phyloP scores from a whole-genome alignment of 1,284 basidiomycete genomes.

The Hypsizygus ulmarius region DNA sequence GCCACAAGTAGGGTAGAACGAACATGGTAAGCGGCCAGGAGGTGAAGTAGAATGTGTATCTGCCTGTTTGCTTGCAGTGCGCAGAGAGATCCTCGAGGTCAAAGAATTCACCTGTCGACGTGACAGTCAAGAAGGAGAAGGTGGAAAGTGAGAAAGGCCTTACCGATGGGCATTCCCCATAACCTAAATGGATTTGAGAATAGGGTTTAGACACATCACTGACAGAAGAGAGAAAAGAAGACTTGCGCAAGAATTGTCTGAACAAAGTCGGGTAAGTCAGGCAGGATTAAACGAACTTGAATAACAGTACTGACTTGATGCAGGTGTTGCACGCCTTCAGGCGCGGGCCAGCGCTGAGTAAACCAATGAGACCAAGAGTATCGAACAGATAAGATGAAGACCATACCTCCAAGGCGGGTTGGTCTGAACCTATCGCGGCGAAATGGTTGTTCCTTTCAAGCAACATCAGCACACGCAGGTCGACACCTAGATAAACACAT shows the following conservation, averaged over 20 bases:
- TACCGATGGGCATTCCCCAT: slow-evolving; percentile 70
- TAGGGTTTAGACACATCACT: background rate
- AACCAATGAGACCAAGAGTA: background rate
- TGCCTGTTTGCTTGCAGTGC: slow-evolving; percentile 49
- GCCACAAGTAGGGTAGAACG: background rate
- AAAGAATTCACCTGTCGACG: slow-evolving; percentile 57
- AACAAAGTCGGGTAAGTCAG: background rate
- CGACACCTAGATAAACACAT: slow-evolving; percentile 12
- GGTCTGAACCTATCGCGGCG: slow-evolving; percentile 68
- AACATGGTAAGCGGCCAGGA: slow-evolving; percentile 70
- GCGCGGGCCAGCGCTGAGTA: slow-evolving; percentile 55
- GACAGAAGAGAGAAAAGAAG: background rate
- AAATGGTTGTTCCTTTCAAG: slow-evolving; percentile 71
- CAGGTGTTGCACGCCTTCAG: slow-evolving; percentile 40
- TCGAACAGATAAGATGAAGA: slow-evolving; percentile 5
- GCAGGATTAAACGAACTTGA: background rate
- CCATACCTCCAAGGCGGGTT: slow-evolving; percentile 62
- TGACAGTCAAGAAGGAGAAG: background rate
- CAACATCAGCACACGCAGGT: background rate
- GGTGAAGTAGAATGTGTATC: slow-evolving; percentile 69
- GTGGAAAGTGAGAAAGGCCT: background rate
- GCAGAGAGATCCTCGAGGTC: slow-evolving; percentile 60
- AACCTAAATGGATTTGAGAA: slow-evolving; percentile 34
- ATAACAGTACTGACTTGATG: slow-evolving; percentile 44
- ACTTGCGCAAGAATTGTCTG: slow-evolving; percentile 59